phyloP scores from a whole-genome alignment of 805 yeast genomes.

The Candida alai region DNA sequence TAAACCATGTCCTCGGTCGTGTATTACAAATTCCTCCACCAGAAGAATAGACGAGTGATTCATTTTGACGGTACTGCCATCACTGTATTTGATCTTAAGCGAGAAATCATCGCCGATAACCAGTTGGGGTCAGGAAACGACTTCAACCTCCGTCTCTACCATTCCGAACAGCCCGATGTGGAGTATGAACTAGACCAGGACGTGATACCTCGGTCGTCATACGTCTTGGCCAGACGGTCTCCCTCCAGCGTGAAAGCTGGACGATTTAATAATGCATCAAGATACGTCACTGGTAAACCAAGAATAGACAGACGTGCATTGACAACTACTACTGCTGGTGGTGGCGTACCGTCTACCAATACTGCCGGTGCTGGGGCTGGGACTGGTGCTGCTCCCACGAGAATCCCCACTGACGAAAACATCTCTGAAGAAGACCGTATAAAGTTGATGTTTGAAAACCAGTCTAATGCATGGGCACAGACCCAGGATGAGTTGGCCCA shows the following conservation, averaged over 20 bases:
- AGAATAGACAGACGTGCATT: conserved; percentile 31
- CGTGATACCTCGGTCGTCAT: conserved; percentile 85
- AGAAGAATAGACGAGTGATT: conserved; percentile 71
- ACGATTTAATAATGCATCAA: conserved; percentile 53
- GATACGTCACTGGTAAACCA: conserved; percentile 75
- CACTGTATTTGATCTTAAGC: conserved; percentile 89
- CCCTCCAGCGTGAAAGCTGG: conserved; percentile 52
- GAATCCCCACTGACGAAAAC: conserved; percentile 38
- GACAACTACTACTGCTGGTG: conserved; percentile 15
- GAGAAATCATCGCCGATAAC: conserved; percentile 81
- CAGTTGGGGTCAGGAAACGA: conserved; percentile 80
- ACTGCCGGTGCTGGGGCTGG: conserved; percentile 17
- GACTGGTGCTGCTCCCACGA: conserved; percentile 3
- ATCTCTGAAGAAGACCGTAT: conserved; percentile 83
- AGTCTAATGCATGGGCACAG: conserved; percentile 91
- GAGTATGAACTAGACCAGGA: conserved; percentile 86
- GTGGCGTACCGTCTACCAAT: too few relatives aligned
- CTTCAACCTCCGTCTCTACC: conserved; percentile 70
- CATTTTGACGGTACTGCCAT: conserved; percentile 96
- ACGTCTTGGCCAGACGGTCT: conserved; percentile 74
- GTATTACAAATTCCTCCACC: conserved; percentile 83
- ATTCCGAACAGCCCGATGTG: conserved; percentile 48
- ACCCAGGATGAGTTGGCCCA: conserved; percentile 88
- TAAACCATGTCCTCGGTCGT: conserved; percentile 83
- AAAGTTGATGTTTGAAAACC: conserved; percentile 86